Conservation (phyloP, 2,329 filamentous ascomycete species). For the Penicillium sp. region DNA sequence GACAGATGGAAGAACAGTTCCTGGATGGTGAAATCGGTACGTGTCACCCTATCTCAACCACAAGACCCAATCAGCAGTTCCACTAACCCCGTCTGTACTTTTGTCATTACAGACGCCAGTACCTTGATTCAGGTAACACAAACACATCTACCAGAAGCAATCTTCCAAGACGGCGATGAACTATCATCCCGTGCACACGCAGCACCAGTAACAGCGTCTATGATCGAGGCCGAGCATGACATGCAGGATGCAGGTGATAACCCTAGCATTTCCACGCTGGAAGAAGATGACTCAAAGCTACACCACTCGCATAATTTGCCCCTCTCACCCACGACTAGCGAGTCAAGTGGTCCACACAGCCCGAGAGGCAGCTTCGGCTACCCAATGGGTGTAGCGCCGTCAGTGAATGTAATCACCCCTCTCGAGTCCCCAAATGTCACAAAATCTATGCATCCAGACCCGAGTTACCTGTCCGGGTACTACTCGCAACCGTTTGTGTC, state of each 20-base stretch:
- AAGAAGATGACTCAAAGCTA: slow-evolving; percentile 7
- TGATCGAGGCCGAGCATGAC: slow-evolving; percentile 3
- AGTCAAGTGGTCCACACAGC: slow-evolving; percentile 22
- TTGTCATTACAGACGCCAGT: slow-evolving; percentile 14
- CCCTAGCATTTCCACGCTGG: neutral
- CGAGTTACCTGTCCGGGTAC: slow-evolving; percentile 15
- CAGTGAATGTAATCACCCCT: slow-evolving; percentile 12
- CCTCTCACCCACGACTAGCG: slow-evolving; percentile 21
- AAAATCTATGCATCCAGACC: slow-evolving; percentile 14
- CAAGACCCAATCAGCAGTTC: neutral
- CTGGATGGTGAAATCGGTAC: slow-evolving; percentile 32
- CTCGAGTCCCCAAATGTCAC: slow-evolving; percentile 6
- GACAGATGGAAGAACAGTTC: slow-evolving; percentile 33
- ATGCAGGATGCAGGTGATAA: slow-evolving; percentile 4
- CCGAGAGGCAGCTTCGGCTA: slow-evolving; percentile 17
- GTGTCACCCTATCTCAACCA: neutral
- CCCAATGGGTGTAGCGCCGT: slow-evolving; percentile 3
- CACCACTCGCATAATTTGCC: slow-evolving; percentile 9
- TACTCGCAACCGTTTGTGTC: slow-evolving; percentile 16
- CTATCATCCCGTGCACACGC: slow-evolving; percentile 6
- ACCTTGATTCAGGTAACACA: slow-evolving; percentile 21
- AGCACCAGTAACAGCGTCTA: neutral
- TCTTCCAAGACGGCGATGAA: slow-evolving; percentile 12
- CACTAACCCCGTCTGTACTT: neutral
- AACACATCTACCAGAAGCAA: slow-evolving; percentile 19